Base-by-base conservation (phyloP, 495 filamentous ascomycete genomes). In the Lophiotrema nucula region DNA sequence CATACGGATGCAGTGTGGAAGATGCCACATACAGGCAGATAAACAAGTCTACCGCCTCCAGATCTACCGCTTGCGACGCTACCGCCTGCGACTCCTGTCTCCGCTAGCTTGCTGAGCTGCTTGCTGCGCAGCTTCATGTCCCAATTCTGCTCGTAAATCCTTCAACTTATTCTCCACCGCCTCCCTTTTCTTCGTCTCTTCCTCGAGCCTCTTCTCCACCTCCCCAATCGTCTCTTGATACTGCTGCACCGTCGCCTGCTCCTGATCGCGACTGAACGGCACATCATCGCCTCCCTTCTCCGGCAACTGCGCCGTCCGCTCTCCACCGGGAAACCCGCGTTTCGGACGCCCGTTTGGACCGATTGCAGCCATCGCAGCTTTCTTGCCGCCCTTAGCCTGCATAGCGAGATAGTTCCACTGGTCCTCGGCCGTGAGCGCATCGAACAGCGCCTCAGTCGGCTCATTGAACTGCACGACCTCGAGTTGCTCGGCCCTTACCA, bases 401-500 rank as follows among this genome's bases (percentile, higher is more conserved):
- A 25, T 23, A 0, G 28, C 28, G 18, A 71, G 54, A 56, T 72
- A 73, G 28, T 70, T 56, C 58, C 67, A 74, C 45, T 74, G 72
- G 12, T 64, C 58, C 45, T 74, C 72, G 11, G 37, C 16, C 8
- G 67, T 73, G 25, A 67, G 61, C 21, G 64, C 71, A 42, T 72
- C 68, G 52, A 53, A 73, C 1, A 73, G 35, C 11, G 66, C 67
- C 51, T 72, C 90, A 58, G 89, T 88, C 0, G 93, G 93, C 76
- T 97, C 93, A 71, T 95, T 96, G 77, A 98, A 98, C 27, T 96
- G 79, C 38, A 96, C 82, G 68, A 95, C 89, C 71, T 98, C 93
- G 66, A 95, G 90, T 25, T 81, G 79, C 77, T 90, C 89, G 46
- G 83, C 81, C 13, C 83, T 70, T 18, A 97, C 83, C 37, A 84